phyloP scores from a whole-genome alignment of 208 protist species.

The Sergeia podlipaevii region DNA sequence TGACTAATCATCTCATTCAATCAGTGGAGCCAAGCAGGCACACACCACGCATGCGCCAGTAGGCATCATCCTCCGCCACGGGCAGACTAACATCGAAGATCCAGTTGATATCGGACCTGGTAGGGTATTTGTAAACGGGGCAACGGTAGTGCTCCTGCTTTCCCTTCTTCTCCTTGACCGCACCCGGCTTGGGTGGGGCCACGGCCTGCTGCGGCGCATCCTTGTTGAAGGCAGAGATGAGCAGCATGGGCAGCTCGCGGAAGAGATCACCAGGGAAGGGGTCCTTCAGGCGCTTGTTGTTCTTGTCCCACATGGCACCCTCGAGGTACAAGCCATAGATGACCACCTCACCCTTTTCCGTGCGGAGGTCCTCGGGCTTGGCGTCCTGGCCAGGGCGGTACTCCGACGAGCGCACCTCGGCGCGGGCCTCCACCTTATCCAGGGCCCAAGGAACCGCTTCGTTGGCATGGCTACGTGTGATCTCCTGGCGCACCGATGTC shows the following conservation, averaged over 20 bases:
- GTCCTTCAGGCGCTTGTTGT: constrained; percentile 90
- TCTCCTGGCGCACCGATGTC: constrained; percentile 98
- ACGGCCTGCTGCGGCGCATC: constrained; percentile 60
- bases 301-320: constrained; percentile 96
- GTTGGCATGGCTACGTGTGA: constrained; percentile 88
- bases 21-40: constrained; percentile 85
- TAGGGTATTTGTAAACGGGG: constrained; percentile 97
- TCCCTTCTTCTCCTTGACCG: constrained; percentile 77
- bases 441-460: constrained; percentile 94
- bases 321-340: constrained; percentile 98
- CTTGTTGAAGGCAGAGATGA: constrained; percentile 92
- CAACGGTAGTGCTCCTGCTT: constrained; percentile 95
- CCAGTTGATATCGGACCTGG: constrained; percentile 95
- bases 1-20: constrained; percentile 21
- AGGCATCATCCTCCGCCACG: constrained; percentile 90
- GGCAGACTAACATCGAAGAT: constrained; percentile 96
- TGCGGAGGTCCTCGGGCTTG: constrained; percentile 86
- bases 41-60: constrained; percentile 97
- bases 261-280: constrained; percentile 94
- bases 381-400: constrained; percentile 91
- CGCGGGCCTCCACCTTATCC: constrained; percentile 94
- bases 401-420: constrained; percentile 93
- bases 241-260: constrained; percentile 95
- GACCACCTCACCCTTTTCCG: constrained; percentile 95
- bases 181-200: constrained; percentile 36